These are phyloP conservation scores for Ophiocordyceps sinensis DNA, from an alignment of 2,329 filamentous ascomycete genomes.

Conservation along the genomic window DNA sequence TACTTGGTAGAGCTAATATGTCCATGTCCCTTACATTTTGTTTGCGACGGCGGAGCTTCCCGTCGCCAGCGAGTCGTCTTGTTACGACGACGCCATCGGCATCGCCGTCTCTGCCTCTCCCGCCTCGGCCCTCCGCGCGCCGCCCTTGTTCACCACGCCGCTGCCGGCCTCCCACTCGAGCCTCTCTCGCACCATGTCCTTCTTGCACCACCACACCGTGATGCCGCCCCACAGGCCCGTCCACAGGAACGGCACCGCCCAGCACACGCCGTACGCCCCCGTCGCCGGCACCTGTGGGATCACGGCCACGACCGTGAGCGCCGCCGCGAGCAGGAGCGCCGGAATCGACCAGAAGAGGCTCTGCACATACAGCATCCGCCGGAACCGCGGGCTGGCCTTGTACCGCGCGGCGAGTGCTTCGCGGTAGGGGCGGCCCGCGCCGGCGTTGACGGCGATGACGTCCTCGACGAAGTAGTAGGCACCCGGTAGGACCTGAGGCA, in stretches of 20 bases:
- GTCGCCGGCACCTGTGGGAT: constrained; percentile 19
- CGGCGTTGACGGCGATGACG: constrained; percentile 51
- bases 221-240: constrained; percentile 18
- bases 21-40: too few relatives aligned
- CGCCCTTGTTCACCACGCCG: neutral
- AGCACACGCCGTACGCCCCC: constrained; percentile 22
- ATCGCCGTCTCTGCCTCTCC: too few relatives aligned
- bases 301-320: constrained; percentile 21
- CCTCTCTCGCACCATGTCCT: constrained; percentile 20
- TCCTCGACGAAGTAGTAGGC: constrained; percentile 54
- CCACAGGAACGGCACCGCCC: constrained; percentile 26
- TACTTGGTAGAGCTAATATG: too few relatives aligned
- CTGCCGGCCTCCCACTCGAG: constrained; percentile 18
- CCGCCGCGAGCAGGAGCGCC: constrained; percentile 19
- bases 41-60: too few relatives aligned
- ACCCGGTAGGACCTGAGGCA: constrained; percentile 35
- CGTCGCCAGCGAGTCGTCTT: too few relatives aligned
- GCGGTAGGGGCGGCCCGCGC: constrained; percentile 30
- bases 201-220: constrained; percentile 21
- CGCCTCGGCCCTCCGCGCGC: too few relatives aligned
- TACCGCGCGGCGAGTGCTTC: constrained; percentile 27
- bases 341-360: constrained; percentile 27
- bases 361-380: constrained; percentile 23
- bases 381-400: constrained; percentile 25
- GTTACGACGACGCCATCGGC: too few relatives aligned